Evolutionary conservation across 2,329 filamentous ascomycete genomes (phyloP).

Genomic region (Reticulascus tulasneorum): DNA sequence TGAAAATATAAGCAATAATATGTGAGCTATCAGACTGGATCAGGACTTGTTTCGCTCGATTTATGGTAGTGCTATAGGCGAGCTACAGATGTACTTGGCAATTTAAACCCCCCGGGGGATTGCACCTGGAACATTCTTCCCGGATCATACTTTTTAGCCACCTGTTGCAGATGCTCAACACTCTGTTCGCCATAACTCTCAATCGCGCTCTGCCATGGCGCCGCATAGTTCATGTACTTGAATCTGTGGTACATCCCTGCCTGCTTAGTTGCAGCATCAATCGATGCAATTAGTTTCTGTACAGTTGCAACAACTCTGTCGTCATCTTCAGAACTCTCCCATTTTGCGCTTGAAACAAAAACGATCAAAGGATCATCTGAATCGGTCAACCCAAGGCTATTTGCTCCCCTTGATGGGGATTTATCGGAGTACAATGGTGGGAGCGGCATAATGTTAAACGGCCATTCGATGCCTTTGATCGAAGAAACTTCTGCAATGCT

Average conservation of each 20-base stretch:
- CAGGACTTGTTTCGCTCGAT: no score
- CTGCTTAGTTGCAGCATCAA: constrained; percentile 19
- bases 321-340: constrained; percentile 6
- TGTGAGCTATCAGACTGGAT: no score
- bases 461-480: no score
- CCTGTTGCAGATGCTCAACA: constrained; percentile 19
- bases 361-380: no score
- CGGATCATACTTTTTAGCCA: constrained; percentile 24
- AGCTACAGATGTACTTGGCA: neutral
- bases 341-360: neutral
- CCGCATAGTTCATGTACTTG: constrained; percentile 32
- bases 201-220: constrained; percentile 21
- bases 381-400: constrained; percentile 27
- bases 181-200: constrained; percentile 22
- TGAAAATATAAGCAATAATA: no score
- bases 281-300: constrained; percentile 16
- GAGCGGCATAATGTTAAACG: no score
- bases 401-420: constrained; percentile 37
- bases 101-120: constrained; percentile 28
- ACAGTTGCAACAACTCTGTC: no score
- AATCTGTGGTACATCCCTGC: no score
- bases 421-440: no score
- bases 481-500: no score
- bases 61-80: no score
- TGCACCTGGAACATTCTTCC: constrained; percentile 23